Evolutionary conservation across 2,329 filamentous ascomycete species (phyloP), one percentile per base, ranked within the genome.

Genomic region (Elsinoe australis): DNA sequence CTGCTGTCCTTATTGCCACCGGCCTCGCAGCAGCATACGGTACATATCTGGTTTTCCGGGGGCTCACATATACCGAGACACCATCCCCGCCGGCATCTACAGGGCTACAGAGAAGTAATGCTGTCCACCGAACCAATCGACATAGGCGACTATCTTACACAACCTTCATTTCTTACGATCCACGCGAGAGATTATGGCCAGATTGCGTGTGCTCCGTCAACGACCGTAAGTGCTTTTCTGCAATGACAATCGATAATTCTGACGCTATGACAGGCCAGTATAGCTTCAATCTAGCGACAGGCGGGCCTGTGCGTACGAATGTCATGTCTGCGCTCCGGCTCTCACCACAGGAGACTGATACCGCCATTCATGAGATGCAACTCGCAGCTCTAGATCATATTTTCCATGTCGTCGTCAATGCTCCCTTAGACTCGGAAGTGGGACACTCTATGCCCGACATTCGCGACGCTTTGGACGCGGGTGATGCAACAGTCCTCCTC

Each of bases 61-160:
- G 45, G 3, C 22, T 48, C n/a, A 18, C 61, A 64, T 56, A 49
- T 62, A 54, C 59, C 60, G 57, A 50, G 63, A 62, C 35, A 58
- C 53, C 18, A 57, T 55, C 52, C 55, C 49, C 49, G 58, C 56
- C 51, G 58, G 54, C n/a, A n/a, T n/a, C 58, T 56, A 53, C 55
- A 34, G 53, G 58, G 10, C 66, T 86, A 22, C 82, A 78, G 55
- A 71, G 83, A 53, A 82, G 81, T 59, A 85, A 85, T 63, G 82
- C 83, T 8, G 61, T 85, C 29, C 79, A 81, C 52, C 74, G 76
- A 38, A 60, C 50, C 18, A 10, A 36, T 19, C 26, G 49, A 9
- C 45, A 41, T 24, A 33, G 35, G 17, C 47, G 31, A 9, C 26
- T 34, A 19, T 34, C 41, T 32, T 33, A 21, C 5, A 34, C 38